phyloP scores from a whole-genome alignment of 371 early-diverging fungal species.

The Lichtheimia hyalospora region DNA sequence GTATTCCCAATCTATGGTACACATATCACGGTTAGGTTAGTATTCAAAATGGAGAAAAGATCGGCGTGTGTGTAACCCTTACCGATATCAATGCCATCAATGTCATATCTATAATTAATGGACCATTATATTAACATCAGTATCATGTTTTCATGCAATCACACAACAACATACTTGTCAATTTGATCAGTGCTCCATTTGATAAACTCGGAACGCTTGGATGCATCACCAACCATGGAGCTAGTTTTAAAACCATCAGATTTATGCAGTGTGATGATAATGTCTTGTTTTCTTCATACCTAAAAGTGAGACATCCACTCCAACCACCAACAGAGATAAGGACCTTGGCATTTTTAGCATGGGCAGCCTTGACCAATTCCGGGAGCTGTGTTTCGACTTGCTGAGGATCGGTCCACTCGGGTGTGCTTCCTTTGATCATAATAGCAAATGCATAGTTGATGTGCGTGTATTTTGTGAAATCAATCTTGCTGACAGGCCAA shows the following conservation, averaged over 20 bases:
- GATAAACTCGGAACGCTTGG: conserved; percentile 50
- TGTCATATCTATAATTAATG: conserved; percentile 24
- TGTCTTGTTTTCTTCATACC: conserved; percentile 1
- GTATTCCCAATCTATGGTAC: conserved; percentile 52
- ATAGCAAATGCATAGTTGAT: conserved; percentile 58
- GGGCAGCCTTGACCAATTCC: conserved; percentile 47
- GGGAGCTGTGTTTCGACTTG: conserved; percentile 24
- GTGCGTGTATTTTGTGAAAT: conserved; percentile 56
- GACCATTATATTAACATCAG: too few relatives aligned
- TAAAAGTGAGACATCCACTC: conserved; percentile 31
- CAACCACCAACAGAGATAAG: conserved; percentile 53
- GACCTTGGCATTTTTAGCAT: conserved; percentile 47
- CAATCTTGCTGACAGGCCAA: conserved; percentile 35
- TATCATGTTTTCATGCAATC: too few relatives aligned
- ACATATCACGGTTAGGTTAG: not conserved
- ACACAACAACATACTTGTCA: conserved; percentile 21
- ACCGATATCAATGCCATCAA: conserved; percentile 67
- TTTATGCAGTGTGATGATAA: not conserved
- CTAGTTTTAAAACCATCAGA: conserved; percentile 18
- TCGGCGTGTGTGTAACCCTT: conserved; percentile 35
- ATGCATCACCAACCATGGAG: conserved; percentile 45
- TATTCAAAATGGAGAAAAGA: too few relatives aligned
- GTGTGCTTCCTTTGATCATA: conserved; percentile 28
- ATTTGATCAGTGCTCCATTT: conserved; percentile 48
- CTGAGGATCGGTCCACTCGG: conserved; percentile 31